Base-by-base conservation (phyloP, 1,139 yeast genomes). In the Wickerhamomyces sp. region DNA sequence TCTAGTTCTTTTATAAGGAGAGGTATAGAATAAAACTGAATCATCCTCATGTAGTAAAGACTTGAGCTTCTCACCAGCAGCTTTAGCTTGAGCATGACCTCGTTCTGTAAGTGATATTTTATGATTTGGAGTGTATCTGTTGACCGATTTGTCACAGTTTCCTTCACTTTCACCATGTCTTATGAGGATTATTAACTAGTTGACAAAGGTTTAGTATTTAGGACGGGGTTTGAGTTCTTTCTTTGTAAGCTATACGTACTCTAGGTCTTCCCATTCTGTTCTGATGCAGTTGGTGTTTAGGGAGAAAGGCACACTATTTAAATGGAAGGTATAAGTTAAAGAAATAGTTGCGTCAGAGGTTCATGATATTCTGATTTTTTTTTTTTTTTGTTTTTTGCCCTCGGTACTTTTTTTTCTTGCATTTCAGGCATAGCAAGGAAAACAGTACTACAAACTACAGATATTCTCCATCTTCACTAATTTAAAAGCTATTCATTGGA, bases 91-190 rank as follows among this genome's bases (percentile, higher is more conserved):
- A 18, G 60, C 60, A 57, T 78, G 82, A 1, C 97, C 97, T 10
- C 68, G 66, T 10, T 67, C 71, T 0, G 96, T 90, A 41, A 90
- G 67, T 4, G 83, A 77, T 3, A 90, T 85, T 54, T 75, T 69
- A 65, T 90, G 96, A 64, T 90, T 89, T 3, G 96, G 88, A 0
- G 84, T 78, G 54, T 74, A 71, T 47, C 84, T 69, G 61, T 90
- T 89, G 45, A 90, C 91, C 2, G 81, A 67, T 60, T 89, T 88
- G 63, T 90, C 95, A 58, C 74, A 78, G 65, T 90, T 90, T 13
- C 96, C 94, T 59, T 87, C 95, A 4, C 93, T 83, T 61, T 90
- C 96, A 33, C 96, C 97, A 62, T 90, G 97, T 55, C 96, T 79
- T 11, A 90, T 81, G 29, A 90, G 71, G 41, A 90, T 68, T 36